Evolutionary conservation across 345 rosid genomes (phyloP), one percentile per base, ranked within the genome.

Genomic region (Cardamine resedifolia): DNA sequence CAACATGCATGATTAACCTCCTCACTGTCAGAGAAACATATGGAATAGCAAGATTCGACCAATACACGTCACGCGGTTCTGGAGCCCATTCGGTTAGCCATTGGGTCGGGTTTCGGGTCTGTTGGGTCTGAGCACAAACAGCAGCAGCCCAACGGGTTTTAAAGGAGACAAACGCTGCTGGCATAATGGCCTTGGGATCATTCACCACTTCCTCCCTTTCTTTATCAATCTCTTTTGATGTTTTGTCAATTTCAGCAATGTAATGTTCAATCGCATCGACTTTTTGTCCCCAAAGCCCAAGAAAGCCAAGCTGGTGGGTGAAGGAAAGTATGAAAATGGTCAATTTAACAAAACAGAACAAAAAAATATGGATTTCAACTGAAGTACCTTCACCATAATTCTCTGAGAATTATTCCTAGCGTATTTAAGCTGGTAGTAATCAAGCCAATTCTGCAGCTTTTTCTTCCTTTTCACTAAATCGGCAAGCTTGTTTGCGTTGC

Each of bases 11-110:
- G 51, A 91, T 75, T 72, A 95, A 71, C 79, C 84, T 90, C 80
- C 93, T 81, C 48, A 95, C 76, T 2, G 92, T 38, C 28, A 95
- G 82, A 31, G 89, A 81, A 58, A 95, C 87, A 44, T 88, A 95
- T 18, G 99, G 99, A 60, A 95, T 91, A 41, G 99, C 85, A 7
- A 95, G 86, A 69, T 95, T 95, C 12, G 74, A 38, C 99, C 99
- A 95, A 66, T 72, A 91, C 2, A 95, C 90, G 76, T 95, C 99
- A 10, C 96, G 90, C 19, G 99, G 99, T 78, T 95, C 99, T 0
- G 97, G 81, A 59, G 99, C 98, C 99, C 99, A 95, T 31, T 91
- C 92, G 15, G 99, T 90, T 66, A 95, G 82, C 99, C 99, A 95
- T 19, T 76, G 68, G 30, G 98, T 91, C 2, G 99, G 99, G 67